Evolutionary conservation across 78 protist genomes (phyloP).

Genomic region (Anaeramoeba flamelloides): DNA sequence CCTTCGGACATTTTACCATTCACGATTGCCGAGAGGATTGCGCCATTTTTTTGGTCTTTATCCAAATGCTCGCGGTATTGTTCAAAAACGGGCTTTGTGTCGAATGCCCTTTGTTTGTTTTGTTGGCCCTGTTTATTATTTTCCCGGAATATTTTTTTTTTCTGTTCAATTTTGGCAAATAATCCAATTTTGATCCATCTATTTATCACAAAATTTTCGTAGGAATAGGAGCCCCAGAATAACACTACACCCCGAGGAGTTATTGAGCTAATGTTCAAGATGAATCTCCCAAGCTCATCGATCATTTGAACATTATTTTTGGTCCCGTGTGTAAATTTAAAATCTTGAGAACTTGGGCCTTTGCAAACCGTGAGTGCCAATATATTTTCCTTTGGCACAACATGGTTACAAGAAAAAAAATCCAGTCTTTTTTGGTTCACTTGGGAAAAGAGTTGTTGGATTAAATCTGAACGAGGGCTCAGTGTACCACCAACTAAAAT

Average conservation of each 20-base stretch:
- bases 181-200: conserved; percentile 2
- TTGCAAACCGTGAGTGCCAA: conserved; percentile 7
- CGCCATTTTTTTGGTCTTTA: conserved; percentile 27
- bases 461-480: conserved; percentile 29
- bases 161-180: conserved; percentile 6
- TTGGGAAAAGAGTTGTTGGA: conserved; percentile 10
- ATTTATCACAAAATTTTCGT: background rate
- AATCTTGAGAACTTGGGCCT: conserved; percentile 16
- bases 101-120: too few relatives aligned
- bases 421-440: background rate
- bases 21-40: conserved; percentile 36
- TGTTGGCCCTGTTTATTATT: too few relatives aligned
- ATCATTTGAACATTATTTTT: conserved; percentile 3
- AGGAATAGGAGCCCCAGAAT: conserved; percentile 48
- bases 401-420: conserved; percentile 42
- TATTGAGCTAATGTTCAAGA: conserved; percentile 7
- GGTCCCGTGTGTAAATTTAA: conserved; percentile 25
- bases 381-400: conserved; percentile 31
- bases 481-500: conserved; percentile 58
- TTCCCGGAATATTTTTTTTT: background rate
- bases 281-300: conserved; percentile 4
- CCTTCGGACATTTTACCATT: conserved; percentile 77
- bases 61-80: background rate
- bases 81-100: background rate
- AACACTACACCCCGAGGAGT: conserved; percentile 53